Base-by-base conservation (phyloP, 2,329 filamentous ascomycete genomes). In the Aspergillus fumigatiaffinis region DNA sequence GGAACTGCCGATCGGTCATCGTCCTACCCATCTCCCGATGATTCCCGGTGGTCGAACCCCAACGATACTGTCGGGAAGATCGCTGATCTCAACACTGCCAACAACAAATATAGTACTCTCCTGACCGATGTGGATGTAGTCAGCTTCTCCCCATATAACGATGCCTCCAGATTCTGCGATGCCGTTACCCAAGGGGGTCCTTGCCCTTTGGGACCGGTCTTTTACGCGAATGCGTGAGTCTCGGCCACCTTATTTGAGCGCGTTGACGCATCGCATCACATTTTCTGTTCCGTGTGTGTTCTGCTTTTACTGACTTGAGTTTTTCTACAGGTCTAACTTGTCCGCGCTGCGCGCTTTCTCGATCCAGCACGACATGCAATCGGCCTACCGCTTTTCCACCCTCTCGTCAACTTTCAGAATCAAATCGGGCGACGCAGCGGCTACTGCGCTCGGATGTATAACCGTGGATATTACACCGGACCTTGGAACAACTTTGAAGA, bases 381-480 rank as follows among this genome's bases (percentile, higher is more conserved):
- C 91, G n/a, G 85, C 86, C 0, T 99, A 96, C 72, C 84, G 90
- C 4, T 96, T 99, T 70, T 83, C 90, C 1, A 93, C 92, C 1
- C 86, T 97, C 62, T 82, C 86, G 6, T 81, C 90, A 8, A 91
- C 85, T 0, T 81, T 97, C 51, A 76, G 84, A 55, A 82, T 97
- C 56, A 84, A 89, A 58, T 89, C 92, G 54, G 92, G 92, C 61
- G 88, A 96, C 70, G 59, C 69, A 0, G 76, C 71, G 1, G 82
- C 79, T 17, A 86, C 85, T 14, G 77, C 84, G 53, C 83, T 97
- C 47, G 91, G 87, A 52, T 99, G 94, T 70, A 80, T 97, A 35
- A 89, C 88, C 28, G 84, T 90, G n/a, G 85, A 84, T 56, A 82
- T 97, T 56, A 97, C 93, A 0, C 94, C 94, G 0, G 88, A 90